phyloP scores from a whole-genome alignment of 306 rosid genomes.

The Comarum palustre region DNA sequence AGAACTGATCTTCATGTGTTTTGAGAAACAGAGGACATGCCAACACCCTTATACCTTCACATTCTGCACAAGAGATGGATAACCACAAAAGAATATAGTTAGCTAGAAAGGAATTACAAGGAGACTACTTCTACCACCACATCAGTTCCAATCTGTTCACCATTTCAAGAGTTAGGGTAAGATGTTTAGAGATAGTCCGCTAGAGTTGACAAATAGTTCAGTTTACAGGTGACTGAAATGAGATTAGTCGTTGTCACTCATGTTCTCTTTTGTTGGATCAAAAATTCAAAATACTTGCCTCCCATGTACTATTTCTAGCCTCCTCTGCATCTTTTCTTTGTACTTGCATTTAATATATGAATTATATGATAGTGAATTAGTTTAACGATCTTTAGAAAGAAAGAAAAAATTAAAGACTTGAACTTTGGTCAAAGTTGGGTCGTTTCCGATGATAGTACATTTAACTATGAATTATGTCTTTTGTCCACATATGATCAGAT shows the following conservation, averaged over 20 bases:
- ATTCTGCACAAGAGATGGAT: background rate
- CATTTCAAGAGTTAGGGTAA: background rate
- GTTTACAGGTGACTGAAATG: background rate
- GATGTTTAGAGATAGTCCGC: background rate
- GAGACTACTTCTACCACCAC: background rate
- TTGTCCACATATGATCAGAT: too few relatives aligned
- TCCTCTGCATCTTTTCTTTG: background rate
- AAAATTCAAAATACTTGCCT: background rate
- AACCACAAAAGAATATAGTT: background rate
- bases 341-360: background rate
- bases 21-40: too few relatives aligned
- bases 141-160: background rate
- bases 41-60: too few relatives aligned
- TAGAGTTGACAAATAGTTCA: background rate
- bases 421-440: background rate
- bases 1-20: too few relatives aligned
- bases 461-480: too few relatives aligned
- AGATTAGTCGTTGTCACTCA: background rate
- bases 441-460: background rate
- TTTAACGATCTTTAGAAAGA: too few relatives aligned
- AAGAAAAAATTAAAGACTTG: too few relatives aligned
- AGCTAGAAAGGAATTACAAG: background rate
- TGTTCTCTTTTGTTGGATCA: background rate
- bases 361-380: background rate
- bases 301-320: background rate